Percentiles rank a stretch among this genome's conserved stretches.
Conservation (phyloP, 2,329 filamentous ascomycete genomes). For the Aspergillus sp. region DNA sequence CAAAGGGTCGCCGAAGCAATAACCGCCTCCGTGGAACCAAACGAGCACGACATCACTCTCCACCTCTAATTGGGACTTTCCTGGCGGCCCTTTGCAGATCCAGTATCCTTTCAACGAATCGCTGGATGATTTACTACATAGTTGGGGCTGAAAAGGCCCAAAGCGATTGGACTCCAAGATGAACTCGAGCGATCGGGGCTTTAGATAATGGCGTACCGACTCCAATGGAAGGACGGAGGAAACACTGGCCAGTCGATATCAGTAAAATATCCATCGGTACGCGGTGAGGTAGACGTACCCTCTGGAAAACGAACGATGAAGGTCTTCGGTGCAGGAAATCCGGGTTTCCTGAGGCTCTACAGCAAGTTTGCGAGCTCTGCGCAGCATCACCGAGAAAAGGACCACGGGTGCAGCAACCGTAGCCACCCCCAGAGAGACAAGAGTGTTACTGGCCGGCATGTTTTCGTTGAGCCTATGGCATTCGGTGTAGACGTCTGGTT, state of each 20-base stretch:
- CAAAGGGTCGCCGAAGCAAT: neutral
- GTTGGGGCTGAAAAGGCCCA: neutral
- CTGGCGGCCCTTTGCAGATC: conserved; percentile 2
- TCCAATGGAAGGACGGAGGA: neutral
- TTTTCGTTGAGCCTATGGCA: neutral
- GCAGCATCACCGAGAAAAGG: neutral
- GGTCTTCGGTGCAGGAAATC: neutral
- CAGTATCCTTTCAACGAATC: neutral
- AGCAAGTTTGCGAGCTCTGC: neutral
- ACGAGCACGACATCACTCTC: neutral
- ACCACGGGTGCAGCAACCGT: neutral
- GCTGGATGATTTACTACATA: neutral
- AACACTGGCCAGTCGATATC: neutral
- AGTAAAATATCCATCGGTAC: neutral
- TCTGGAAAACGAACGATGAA: neutral
- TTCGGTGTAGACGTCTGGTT: neutral
- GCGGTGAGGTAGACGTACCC: neutral
- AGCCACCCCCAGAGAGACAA: neutral
- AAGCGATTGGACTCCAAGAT: neutral
- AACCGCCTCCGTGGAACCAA: conserved; percentile 2
- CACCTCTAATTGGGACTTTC: neutral
- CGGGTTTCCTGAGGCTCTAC: neutral
- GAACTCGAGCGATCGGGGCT: neutral
- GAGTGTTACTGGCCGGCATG: neutral
- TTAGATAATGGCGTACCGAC: neutral